Percentiles rank a stretch among this genome's conserved stretches.
Conservation (phyloP, 805 yeast species). For the Candida boleticola region DNA sequence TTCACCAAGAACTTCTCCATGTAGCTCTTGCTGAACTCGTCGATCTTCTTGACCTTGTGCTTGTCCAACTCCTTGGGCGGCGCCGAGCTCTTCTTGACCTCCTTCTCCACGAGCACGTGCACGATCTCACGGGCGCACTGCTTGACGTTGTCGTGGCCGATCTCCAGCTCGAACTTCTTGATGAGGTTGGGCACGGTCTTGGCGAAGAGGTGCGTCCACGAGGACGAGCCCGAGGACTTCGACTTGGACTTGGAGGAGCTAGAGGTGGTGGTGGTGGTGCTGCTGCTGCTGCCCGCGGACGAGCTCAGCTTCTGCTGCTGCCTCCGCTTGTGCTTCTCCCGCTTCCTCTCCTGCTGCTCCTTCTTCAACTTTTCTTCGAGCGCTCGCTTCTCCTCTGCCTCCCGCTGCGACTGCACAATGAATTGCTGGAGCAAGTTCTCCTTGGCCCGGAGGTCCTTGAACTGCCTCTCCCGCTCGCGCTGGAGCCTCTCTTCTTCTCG, state of each 20-base stretch:
- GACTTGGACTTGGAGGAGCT: background rate
- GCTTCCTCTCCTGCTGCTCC: slow-evolving; percentile 20
- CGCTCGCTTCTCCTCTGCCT: slow-evolving; percentile 28
- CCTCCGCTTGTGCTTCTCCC: slow-evolving; percentile 12
- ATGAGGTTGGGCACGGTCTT: slow-evolving; percentile 75
- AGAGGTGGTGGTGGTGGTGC: slow-evolving; percentile 6
- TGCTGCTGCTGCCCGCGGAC: background rate
- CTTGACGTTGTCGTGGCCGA: slow-evolving; percentile 74
- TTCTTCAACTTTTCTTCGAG: slow-evolving; percentile 20
- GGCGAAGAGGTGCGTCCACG: slow-evolving; percentile 60
- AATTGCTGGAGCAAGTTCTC: slow-evolving; percentile 35
- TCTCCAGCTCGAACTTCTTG: slow-evolving; percentile 58
- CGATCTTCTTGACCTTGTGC: slow-evolving; percentile 69
- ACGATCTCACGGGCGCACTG: slow-evolving; percentile 79
- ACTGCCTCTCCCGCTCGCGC: slow-evolving; percentile 30
- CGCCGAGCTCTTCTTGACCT: slow-evolving; percentile 45
- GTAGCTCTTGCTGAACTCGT: slow-evolving; percentile 57
- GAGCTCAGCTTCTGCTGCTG: slow-evolving; percentile 2
- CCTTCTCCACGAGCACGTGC: slow-evolving; percentile 65
- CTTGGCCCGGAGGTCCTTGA: slow-evolving; percentile 30
- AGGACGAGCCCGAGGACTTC: slow-evolving; percentile 16
- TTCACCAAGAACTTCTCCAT: slow-evolving; percentile 65
- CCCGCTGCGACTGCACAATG: slow-evolving; percentile 31
- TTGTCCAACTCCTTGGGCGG: slow-evolving; percentile 58
- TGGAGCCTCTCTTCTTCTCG: slow-evolving; percentile 35